These are phyloP conservation scores for Leccinum olivaceopallidum DNA, from an alignment of 768 basidiomycete genomes.

Conservation along the genomic window DNA sequence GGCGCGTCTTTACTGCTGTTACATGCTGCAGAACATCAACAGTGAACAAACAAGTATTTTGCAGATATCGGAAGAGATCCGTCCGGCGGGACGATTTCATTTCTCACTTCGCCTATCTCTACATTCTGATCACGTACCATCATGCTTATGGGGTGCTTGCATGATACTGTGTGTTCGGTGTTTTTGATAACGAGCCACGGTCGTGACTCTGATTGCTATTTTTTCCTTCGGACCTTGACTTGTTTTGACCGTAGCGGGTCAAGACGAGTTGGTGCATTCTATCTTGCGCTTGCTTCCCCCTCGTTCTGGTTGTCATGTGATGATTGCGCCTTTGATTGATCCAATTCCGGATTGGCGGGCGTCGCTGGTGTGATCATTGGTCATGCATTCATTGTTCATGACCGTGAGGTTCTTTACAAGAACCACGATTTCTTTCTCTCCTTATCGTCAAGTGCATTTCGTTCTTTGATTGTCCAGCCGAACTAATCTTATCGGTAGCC, in stretches of 20 bases:
- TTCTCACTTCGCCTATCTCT: constrained; percentile 2
- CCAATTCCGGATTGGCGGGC: not conserved
- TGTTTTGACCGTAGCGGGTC: not conserved
- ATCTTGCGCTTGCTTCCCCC: not conserved
- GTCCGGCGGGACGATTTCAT: constrained; percentile 16
- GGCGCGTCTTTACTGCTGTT: not conserved
- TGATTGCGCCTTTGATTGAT: not conserved
- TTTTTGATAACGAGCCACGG: not conserved
- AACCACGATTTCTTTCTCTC: not conserved
- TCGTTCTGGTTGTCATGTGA: not conserved
- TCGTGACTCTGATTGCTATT: not conserved
- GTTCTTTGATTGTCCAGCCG: not conserved
- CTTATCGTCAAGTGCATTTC: not conserved
- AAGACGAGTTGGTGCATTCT: not conserved
- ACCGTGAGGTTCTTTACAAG: not conserved
- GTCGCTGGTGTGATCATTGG: not conserved
- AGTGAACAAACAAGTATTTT: not conserved
- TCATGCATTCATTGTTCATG: not conserved
- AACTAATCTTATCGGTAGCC: constrained; percentile 46
- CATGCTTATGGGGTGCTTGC: not conserved
- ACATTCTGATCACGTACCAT: not conserved
- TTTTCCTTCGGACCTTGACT: not conserved
- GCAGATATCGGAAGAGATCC: constrained; percentile 27
- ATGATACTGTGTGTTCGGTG: not conserved
- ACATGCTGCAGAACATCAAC: not conserved